Evolutionary conservation across 2,329 filamentous ascomycete species (phyloP).

Genomic region (Raffaelea arxii): DNA sequence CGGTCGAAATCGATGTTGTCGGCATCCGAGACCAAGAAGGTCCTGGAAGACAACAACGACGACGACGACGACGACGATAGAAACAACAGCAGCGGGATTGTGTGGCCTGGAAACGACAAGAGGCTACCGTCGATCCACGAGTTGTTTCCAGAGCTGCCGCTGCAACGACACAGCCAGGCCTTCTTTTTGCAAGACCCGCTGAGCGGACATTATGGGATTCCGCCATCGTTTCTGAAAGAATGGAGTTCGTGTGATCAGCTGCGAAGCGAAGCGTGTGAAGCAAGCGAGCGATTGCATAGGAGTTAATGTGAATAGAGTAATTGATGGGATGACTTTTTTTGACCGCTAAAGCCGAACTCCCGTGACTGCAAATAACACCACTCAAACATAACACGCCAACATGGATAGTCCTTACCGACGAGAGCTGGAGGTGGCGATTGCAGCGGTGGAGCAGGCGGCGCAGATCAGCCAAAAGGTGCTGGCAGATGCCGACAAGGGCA

Average conservation of each 20-base stretch:
- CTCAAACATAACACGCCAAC: neutral
- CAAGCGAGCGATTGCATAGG: no score
- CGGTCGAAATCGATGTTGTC: slow-evolving; percentile 6
- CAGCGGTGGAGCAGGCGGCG: slow-evolving; percentile 34
- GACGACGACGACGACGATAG: neutral
- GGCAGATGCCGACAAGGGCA: slow-evolving; percentile 36
- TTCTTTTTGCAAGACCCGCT: slow-evolving; percentile 8
- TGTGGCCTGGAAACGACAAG: no score
- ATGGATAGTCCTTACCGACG: slow-evolving; percentile 25
- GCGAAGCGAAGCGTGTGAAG: slow-evolving; percentile 7
- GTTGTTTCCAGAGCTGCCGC: slow-evolving; percentile 3
- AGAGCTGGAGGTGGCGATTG: slow-evolving; percentile 33
- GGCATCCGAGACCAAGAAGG: neutral
- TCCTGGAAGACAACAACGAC: neutral
- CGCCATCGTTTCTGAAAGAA: slow-evolving; percentile 5
- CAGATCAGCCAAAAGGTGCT: slow-evolving; percentile 40
- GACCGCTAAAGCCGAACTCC: neutral
- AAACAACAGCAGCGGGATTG: neutral
- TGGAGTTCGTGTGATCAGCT: slow-evolving; percentile 12
- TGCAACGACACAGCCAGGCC: neutral
- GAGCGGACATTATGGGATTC: slow-evolving; percentile 1
- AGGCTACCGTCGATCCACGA: slow-evolving; percentile 4
- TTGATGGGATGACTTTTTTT: no score
- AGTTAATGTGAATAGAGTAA: no score
- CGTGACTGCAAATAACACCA: neutral